Base-by-base conservation (phyloP, 768 basidiomycete genomes). In the Jaapia argillacea region DNA sequence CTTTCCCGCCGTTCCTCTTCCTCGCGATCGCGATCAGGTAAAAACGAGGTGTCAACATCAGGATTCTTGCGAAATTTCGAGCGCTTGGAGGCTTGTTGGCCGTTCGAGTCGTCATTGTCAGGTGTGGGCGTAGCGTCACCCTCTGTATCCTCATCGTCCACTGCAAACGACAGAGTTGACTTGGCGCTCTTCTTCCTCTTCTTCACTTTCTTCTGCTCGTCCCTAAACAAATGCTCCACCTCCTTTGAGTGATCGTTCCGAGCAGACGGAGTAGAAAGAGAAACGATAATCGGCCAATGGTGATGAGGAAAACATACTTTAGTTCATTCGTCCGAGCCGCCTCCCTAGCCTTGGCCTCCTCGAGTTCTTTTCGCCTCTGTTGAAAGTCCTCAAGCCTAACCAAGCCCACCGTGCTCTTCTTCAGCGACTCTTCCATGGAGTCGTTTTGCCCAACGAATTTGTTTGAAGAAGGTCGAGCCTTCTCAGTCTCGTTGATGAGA, bases 1-100 rank as follows among this genome's bases (percentile, higher is more conserved):
- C 94, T 72, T 59, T 92, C 84, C 46, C 74, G 74, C 13, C 93
- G 77, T 60, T 99, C 96, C 5, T 78, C 76, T 58, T 93, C 92
- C 57, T 99, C 96, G 7, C 96, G 83, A 20, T 93, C 91, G n/a
- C 96, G 78, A 61, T 99, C 96, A 1, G 96, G 96, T 5, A 99
- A 72, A 66, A 99, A 99, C 1, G 93, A 97, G 0, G 96, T 99
- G 56, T 98, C 96, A 24, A 98, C 96, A 36, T 83, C 71, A 1
- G 96, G 96, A 52, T 98, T 97, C 69, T 99, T 98, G 60, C 84
- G 79, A 33, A 93, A 76, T 60, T 86, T 91, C 46, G 75, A 65
- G 35, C 81, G 77, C 61, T 93, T 93, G 4, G 68, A 51, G 2
- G 70, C 67, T 14, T 71, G 79, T 41, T 63, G 72, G 12, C 69